Percentiles rank a stretch among this genome's conserved stretches.
Evolutionary conservation across 2,329 filamentous ascomycete species (phyloP).

Genomic region (Penicillium capsulatum): DNA sequence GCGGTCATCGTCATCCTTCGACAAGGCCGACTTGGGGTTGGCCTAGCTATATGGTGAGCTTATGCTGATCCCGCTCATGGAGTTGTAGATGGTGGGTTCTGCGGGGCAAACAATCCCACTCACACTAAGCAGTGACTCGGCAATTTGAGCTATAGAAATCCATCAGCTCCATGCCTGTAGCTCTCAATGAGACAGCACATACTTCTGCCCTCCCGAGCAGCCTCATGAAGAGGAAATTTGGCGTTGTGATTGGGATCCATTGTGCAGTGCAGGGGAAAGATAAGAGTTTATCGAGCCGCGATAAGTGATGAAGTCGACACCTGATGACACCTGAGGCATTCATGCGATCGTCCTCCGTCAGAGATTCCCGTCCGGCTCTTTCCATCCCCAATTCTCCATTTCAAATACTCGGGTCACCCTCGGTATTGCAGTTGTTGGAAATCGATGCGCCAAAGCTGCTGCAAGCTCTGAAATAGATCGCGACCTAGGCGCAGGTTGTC

Average conservation of each 20-base stretch:
- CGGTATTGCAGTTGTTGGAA: neutral
- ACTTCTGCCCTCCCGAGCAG: slow-evolving; percentile 81
- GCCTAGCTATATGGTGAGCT: slow-evolving; percentile 51
- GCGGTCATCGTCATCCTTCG: slow-evolving; percentile 78
- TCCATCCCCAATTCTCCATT: neutral
- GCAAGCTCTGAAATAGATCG: neutral
- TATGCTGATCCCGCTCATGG: neutral
- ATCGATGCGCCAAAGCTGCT: no score
- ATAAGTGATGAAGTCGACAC: slow-evolving; percentile 19
- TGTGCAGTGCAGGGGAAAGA: slow-evolving; percentile 17
- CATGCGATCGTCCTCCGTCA: slow-evolving; percentile 5
- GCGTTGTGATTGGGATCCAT: slow-evolving; percentile 47
- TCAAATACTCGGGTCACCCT: no score
- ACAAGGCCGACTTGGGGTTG: slow-evolving; percentile 71
- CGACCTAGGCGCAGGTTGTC: neutral
- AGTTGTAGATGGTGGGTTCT: slow-evolving; percentile 9
- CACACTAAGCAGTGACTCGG: slow-evolving; percentile 71
- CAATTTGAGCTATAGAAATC: slow-evolving; percentile 54
- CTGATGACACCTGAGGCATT: slow-evolving; percentile 21
- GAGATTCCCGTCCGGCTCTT: slow-evolving; percentile 8
- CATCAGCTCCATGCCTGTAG: slow-evolving; percentile 20
- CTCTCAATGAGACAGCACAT: slow-evolving; percentile 28
- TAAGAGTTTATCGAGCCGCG: slow-evolving; percentile 23
- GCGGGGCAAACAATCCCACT: slow-evolving; percentile 32
- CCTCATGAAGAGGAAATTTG: slow-evolving; percentile 81